phyloP scores from a whole-genome alignment of 2,329 filamentous ascomycete genomes.

The Phyllosticta citriasiana region DNA sequence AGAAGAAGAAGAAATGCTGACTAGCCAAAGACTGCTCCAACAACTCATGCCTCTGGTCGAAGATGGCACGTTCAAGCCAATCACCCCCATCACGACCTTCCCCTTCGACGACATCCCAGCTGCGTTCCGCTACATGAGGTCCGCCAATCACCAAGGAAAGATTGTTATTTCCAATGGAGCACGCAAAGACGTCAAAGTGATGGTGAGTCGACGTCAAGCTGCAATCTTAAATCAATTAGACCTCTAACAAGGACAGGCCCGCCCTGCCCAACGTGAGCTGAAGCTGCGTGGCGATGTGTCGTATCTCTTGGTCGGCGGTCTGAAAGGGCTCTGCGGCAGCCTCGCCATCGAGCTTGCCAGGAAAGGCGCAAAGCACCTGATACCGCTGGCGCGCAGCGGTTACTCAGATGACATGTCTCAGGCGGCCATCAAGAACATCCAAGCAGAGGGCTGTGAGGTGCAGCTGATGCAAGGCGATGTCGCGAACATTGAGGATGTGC shows the following conservation, averaged over 20 bases:
- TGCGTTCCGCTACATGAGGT: slow-evolving; percentile 15
- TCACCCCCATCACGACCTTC: slow-evolving; percentile 14
- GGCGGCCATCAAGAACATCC: slow-evolving; percentile 13
- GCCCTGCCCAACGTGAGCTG: neutral
- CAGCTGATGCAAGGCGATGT: slow-evolving; percentile 13
- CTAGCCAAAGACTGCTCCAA: slow-evolving; percentile 2
- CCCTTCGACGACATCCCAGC: slow-evolving; percentile 11
- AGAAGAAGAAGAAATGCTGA: neutral
- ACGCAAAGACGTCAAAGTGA: neutral
- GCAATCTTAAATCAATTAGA: neutral
- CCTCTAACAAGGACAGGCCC: neutral
- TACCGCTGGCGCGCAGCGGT: slow-evolving; percentile 21
- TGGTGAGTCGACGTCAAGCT: neutral
- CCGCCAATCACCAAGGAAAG: slow-evolving; percentile 13
- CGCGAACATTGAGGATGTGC: slow-evolving; percentile 2
- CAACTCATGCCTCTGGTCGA: neutral
- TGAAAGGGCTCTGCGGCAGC: slow-evolving; percentile 20
- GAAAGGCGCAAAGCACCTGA: slow-evolving; percentile 18
- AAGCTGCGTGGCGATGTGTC: slow-evolving; percentile 13
- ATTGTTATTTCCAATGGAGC: slow-evolving; percentile 14
- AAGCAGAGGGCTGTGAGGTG: slow-evolving; percentile 11
- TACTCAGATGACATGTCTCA: slow-evolving; percentile 19
- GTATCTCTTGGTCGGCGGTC: slow-evolving; percentile 21
- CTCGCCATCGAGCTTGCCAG: slow-evolving; percentile 15
- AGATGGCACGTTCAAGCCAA: slow-evolving; percentile 19